These are phyloP conservation scores for Cyberlindnera petersonii DNA, from an alignment of 805 yeast species.

Conservation along the genomic window DNA sequence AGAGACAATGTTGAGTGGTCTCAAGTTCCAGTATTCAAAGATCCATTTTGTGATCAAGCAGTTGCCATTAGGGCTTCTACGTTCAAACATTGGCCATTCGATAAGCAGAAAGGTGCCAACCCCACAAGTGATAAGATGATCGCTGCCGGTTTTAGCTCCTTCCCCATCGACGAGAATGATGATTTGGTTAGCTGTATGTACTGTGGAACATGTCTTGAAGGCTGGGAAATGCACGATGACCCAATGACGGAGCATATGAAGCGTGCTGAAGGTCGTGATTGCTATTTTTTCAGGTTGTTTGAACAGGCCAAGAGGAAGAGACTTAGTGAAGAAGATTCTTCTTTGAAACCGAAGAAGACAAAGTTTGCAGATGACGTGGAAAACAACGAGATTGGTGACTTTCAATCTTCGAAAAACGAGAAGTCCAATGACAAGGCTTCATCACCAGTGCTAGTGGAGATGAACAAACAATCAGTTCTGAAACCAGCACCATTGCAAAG, in stretches of 20 bases:
- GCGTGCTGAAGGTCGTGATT: constrained; percentile 33
- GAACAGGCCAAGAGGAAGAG: constrained; percentile 2
- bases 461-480: neutral
- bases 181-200: constrained; percentile 60
- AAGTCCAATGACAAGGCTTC: constrained; percentile 2
- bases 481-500: constrained; percentile 3
- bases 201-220: constrained; percentile 61
- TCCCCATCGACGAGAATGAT: constrained; percentile 44
- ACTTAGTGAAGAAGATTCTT: neutral
- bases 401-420: neutral
- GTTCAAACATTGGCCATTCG: constrained; percentile 46
- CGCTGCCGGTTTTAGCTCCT: constrained; percentile 61
- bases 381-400: constrained; percentile 1
- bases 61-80: constrained; percentile 35
- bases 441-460: neutral
- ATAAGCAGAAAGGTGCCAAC: constrained; percentile 32
- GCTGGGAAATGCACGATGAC: constrained; percentile 67
- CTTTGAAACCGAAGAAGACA: constrained; percentile 5
- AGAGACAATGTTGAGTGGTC: constrained; percentile 25
- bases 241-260: constrained; percentile 57
- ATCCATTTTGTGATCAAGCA: constrained; percentile 34
- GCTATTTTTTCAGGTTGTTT: constrained; percentile 32
- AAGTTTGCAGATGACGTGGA: constrained; percentile 4
- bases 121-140: constrained; percentile 44
- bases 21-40: constrained; percentile 24